phyloP scores from a whole-genome alignment of 2,329 filamentous ascomycete genomes.

The Fusarium metavorans region DNA sequence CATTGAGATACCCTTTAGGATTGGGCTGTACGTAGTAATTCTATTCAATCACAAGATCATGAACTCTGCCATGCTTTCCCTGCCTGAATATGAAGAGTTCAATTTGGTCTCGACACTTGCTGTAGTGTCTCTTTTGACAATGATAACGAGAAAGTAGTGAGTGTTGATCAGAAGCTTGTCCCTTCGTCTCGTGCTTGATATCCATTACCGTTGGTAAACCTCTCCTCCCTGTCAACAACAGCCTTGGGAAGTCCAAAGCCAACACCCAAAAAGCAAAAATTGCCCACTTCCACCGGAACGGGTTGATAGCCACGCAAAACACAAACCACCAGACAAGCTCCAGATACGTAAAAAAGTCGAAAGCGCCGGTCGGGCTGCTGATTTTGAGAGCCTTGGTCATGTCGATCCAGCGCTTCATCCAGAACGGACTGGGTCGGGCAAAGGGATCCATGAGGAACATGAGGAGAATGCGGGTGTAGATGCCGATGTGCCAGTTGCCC shows the following conservation, averaged over 20 bases:
- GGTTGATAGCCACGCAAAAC: slow-evolving; percentile 83
- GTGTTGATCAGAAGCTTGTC: slow-evolving; percentile 21
- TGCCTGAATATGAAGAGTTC: background rate
- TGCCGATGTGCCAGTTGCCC: slow-evolving; percentile 88
- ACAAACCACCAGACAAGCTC: slow-evolving; percentile 89
- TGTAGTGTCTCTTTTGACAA: background rate
- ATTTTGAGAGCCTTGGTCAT: slow-evolving; percentile 81
- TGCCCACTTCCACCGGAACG: slow-evolving; percentile 92
- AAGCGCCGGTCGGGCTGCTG: slow-evolving; percentile 77
- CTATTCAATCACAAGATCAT: background rate
- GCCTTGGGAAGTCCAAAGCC: slow-evolving; percentile 74
- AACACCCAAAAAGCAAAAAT: slow-evolving; percentile 81
- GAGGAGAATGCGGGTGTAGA: slow-evolving; percentile 86
- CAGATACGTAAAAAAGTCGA: slow-evolving; percentile 91
- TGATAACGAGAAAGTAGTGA: background rate
- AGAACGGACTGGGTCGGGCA: slow-evolving; percentile 75
- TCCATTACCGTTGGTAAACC: slow-evolving; percentile 50
- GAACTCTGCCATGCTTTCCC: background rate
- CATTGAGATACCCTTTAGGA: background rate
- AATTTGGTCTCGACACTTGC: background rate
- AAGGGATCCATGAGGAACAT: slow-evolving; percentile 88
- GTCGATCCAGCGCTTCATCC: slow-evolving; percentile 90
- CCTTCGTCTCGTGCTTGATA: slow-evolving; percentile 33
- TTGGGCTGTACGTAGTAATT: background rate
- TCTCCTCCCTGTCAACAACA: slow-evolving; percentile 76